Evolutionary conservation across 352 stramenopile species (phyloP).

Genomic region (Phytophthora foliorum): DNA sequence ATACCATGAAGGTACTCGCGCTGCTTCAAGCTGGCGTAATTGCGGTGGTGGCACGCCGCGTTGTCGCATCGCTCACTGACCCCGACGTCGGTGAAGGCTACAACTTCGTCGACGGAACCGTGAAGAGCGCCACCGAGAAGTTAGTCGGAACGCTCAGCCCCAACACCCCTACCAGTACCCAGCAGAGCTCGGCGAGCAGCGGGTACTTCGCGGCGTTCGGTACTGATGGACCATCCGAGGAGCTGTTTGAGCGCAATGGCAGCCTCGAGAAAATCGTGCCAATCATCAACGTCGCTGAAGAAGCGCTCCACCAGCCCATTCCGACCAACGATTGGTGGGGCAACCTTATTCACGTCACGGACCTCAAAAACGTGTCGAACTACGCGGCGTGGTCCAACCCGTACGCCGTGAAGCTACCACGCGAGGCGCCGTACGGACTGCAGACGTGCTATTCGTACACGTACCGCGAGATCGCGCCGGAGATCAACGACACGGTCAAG

Average conservation of each 20-base stretch:
- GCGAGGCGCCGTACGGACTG: constrained; percentile 57
- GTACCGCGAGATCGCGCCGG: constrained; percentile 54
- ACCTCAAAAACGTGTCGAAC: constrained; percentile 50
- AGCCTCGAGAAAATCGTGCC: constrained; percentile 57
- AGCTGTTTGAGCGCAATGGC: constrained; percentile 56
- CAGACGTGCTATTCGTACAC: constrained; percentile 71
- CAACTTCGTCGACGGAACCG: constrained; percentile 21
- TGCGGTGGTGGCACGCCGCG: not conserved
- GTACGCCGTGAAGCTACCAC: constrained; percentile 68
- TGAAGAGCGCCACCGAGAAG: constrained; percentile 19
- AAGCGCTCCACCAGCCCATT: constrained; percentile 61
- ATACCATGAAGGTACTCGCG: constrained; percentile 25
- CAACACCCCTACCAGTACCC: not conserved
- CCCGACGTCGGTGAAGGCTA: constrained; percentile 32
- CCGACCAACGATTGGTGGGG: constrained; percentile 89
- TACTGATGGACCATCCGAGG: constrained; percentile 48
- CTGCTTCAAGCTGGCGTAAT: constrained; percentile 15
- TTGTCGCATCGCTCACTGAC: constrained; percentile 5
- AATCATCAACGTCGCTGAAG: constrained; percentile 66
- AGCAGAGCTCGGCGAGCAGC: constrained; percentile 22
- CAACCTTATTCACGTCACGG: constrained; percentile 73
- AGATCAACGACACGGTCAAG: constrained; percentile 61
- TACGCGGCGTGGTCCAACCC: constrained; percentile 73
- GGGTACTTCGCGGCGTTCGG: constrained; percentile 51
- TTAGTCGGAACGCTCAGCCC: constrained; percentile 21